phyloP scores from a whole-genome alignment of 768 basidiomycete species.

The Lentinus brumalis region DNA sequence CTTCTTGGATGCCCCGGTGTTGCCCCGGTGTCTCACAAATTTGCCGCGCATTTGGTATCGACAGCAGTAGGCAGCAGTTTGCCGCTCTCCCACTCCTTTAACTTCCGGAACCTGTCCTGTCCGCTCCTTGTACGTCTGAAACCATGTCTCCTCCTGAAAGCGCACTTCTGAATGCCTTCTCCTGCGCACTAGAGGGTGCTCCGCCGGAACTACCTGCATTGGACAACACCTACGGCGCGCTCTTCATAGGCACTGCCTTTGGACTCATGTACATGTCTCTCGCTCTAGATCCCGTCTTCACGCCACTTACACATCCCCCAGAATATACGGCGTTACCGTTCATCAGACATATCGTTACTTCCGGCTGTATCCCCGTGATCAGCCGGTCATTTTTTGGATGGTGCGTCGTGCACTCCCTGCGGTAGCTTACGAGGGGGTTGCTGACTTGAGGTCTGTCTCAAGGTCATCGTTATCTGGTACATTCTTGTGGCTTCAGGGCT shows the following conservation, averaged over 20 bases:
- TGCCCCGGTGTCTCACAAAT: too few relatives aligned
- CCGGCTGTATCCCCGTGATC: not conserved
- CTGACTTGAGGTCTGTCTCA: not conserved
- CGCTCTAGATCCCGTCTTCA: not conserved
- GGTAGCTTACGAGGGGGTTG: not conserved
- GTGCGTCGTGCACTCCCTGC: not conserved
- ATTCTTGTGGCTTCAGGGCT: not conserved
- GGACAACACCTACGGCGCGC: slow-evolving; percentile 2
- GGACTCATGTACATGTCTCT: not conserved
- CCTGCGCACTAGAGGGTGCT: too few relatives aligned
- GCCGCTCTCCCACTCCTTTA: too few relatives aligned
- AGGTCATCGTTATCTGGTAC: not conserved
- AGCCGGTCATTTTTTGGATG: not conserved
- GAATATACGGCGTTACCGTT: not conserved
- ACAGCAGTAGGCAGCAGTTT: too few relatives aligned
- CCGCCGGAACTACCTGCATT: not conserved
- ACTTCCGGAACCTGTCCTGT: too few relatives aligned
- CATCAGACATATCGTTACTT: slow-evolving; percentile 1
- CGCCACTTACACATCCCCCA: not conserved
- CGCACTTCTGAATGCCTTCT: too few relatives aligned
- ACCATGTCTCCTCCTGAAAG: too few relatives aligned
- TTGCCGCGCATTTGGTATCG: too few relatives aligned
- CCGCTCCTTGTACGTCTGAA: too few relatives aligned
- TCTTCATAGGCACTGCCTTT: not conserved
- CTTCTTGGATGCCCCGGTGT: too few relatives aligned